Conservation (phyloP, 257 asterid species). For the Gentiana dahurica region DNA sequence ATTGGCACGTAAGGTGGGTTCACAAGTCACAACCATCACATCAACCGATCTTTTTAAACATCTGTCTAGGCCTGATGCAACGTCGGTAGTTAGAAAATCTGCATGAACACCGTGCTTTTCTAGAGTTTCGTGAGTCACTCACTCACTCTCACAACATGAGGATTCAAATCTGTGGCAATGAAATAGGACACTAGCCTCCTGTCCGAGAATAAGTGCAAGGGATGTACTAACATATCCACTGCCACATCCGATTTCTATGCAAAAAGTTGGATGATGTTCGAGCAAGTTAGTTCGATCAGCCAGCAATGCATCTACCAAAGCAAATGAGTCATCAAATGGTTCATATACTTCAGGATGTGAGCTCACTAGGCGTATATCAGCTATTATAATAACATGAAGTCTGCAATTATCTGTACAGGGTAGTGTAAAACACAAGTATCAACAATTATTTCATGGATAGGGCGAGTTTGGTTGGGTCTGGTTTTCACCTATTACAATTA, state of each 20-base stretch:
- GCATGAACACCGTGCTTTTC: conserved; percentile 65
- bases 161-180: conserved; percentile 79
- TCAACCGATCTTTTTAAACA: conserved; percentile 56
- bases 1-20: conserved; percentile 98
- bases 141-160: conserved; percentile 38
- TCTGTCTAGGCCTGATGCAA: conserved; percentile 65
- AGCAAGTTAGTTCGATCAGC: conserved; percentile 68
- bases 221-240: conserved; percentile 88
- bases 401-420: too few relatives aligned
- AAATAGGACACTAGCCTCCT: conserved; percentile 27
- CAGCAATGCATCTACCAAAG: conserved; percentile 80
- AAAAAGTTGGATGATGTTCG: conserved; percentile 53
- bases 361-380: conserved; percentile 63
- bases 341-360: conserved; percentile 95
- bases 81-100: conserved; percentile 59
- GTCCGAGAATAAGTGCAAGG: conserved; percentile 64
- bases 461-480: too few relatives aligned
- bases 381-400: conserved; percentile 22
- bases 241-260: conserved; percentile 95
- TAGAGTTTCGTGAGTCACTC: conserved; percentile 55
- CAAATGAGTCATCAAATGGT: conserved; percentile 95
- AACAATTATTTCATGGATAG: too few relatives aligned
- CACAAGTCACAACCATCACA: conserved; percentile 48
- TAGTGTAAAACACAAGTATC: too few relatives aligned
- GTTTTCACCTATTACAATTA: too few relatives aligned